phyloP scores from a whole-genome alignment of 2,329 filamentous ascomycete species.

The Penicillium italicum region DNA sequence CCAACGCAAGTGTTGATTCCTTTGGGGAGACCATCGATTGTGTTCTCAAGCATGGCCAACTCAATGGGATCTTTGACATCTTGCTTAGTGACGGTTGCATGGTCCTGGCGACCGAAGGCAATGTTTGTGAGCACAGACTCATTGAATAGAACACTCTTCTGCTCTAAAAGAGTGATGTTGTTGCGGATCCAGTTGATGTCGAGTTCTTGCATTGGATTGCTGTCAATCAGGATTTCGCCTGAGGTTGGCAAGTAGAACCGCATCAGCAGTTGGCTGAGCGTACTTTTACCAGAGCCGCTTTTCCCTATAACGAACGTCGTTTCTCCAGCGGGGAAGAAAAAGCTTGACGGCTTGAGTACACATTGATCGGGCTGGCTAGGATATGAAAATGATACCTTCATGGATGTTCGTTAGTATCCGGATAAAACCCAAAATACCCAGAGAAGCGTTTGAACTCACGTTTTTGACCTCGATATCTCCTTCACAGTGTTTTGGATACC shows the following conservation, averaged over 20 bases:
- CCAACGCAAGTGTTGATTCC: constrained; percentile 72
- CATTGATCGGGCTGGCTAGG: constrained; percentile 61
- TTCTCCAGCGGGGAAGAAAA: constrained; percentile 69
- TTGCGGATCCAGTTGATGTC: constrained; percentile 69
- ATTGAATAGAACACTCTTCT: constrained; percentile 75
- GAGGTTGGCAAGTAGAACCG: constrained; percentile 67
- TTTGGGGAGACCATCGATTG: constrained; percentile 62
- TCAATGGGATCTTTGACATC: constrained; percentile 62
- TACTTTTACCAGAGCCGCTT: constrained; percentile 92
- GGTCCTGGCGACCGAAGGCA: constrained; percentile 60
- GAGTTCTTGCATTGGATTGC: constrained; percentile 57
- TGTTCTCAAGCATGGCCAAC: constrained; percentile 65
- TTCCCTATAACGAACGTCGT: constrained; percentile 78
- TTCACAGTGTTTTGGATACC: constrained; percentile 46
- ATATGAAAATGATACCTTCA: constrained; percentile 76
- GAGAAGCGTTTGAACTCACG: constrained; percentile 43
- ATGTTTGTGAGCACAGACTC: constrained; percentile 77
- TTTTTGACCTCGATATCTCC: constrained; percentile 68
- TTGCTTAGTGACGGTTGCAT: constrained; percentile 47
- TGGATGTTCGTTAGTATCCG: not conserved
- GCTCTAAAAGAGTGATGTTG: constrained; percentile 78
- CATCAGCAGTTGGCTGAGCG: constrained; percentile 73
- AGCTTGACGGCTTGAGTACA: constrained; percentile 59
- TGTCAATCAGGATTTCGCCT: constrained; percentile 69
- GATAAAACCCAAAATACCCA: not conserved